These are phyloP conservation scores for Podaxis sp. DNA, from an alignment of 768 basidiomycete species.

Conservation along the genomic window DNA sequence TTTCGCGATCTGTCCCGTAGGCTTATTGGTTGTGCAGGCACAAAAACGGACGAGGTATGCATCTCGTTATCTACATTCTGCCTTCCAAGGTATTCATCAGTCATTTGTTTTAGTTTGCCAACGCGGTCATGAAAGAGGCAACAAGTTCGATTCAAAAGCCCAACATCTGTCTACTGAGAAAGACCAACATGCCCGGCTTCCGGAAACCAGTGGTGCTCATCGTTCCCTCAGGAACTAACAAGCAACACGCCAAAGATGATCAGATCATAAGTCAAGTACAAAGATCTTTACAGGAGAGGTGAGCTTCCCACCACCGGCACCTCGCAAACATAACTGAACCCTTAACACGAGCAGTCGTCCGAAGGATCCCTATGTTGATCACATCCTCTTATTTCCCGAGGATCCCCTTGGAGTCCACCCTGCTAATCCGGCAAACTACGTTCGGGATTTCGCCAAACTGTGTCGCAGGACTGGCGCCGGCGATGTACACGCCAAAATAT, in stretches of 20 bases:
- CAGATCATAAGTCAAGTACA: no score
- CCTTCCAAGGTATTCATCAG: not conserved
- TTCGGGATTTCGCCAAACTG: not conserved
- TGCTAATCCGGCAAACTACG: not conserved
- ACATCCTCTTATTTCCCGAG: not conserved
- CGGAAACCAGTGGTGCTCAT: not conserved
- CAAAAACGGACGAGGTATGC: not conserved
- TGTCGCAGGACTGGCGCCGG: not conserved
- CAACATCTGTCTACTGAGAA: not conserved
- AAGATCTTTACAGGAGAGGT: no score
- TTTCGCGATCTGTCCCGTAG: not conserved
- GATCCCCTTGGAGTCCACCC: not conserved
- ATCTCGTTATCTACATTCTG: not conserved
- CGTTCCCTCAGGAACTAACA: not conserved
- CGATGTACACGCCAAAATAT: not conserved
- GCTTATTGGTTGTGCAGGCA: not conserved
- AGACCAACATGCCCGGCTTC: not conserved
- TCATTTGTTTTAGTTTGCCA: not conserved
- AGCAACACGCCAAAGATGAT: no score
- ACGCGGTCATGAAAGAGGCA: not conserved
- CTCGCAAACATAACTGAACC: no score
- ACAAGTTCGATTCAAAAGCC: not conserved
- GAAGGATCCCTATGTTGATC: not conserved
- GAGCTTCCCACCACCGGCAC: no score
- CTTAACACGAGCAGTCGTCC: not conserved